Evolutionary conservation across 495 filamentous ascomycete species (phyloP).

Genomic region (Halenospora varia): DNA sequence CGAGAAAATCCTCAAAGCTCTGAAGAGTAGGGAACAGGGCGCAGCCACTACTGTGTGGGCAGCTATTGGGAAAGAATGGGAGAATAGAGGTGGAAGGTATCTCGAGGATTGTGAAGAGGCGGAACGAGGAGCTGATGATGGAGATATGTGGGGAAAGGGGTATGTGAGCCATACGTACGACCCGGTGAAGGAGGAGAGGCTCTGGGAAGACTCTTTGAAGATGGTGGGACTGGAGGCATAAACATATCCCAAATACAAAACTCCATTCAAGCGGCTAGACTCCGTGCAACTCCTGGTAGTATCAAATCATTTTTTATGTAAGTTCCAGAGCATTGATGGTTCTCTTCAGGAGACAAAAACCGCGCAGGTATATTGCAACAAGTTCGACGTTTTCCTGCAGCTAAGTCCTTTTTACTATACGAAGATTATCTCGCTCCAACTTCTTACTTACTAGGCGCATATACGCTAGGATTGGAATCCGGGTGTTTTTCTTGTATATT

Average conservation of each 20-base stretch:
- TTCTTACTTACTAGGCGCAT: no score
- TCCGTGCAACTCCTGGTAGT: no score
- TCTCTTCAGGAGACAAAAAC: no score
- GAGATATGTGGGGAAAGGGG: not conserved
- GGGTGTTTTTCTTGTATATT: no score
- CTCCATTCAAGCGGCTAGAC: not conserved
- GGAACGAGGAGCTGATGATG: conserved; percentile 20
- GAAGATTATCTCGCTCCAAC: no score
- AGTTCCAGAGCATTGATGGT: no score
- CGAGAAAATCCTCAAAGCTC: not conserved
- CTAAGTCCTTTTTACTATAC: no score
- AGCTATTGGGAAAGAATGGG: conserved; percentile 29
- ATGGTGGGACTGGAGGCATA: conserved; percentile 28
- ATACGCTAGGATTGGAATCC: no score
- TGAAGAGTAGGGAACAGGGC: conserved; percentile 33
- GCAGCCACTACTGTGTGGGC: conserved; percentile 44
- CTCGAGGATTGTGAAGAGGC: conserved; percentile 23
- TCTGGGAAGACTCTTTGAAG: conserved; percentile 33
- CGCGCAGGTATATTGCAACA: no score
- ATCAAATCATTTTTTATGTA: no score
- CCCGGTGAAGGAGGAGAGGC: conserved; percentile 27
- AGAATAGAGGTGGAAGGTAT: conserved; percentile 39
- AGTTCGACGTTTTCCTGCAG: no score
- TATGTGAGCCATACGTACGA: conserved; percentile 26
- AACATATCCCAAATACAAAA: not conserved